Evolutionary conservation across 371 early-diverging fungal species (phyloP), one percentile per base, ranked within the genome.

Genomic region (Mucor irregularis): DNA sequence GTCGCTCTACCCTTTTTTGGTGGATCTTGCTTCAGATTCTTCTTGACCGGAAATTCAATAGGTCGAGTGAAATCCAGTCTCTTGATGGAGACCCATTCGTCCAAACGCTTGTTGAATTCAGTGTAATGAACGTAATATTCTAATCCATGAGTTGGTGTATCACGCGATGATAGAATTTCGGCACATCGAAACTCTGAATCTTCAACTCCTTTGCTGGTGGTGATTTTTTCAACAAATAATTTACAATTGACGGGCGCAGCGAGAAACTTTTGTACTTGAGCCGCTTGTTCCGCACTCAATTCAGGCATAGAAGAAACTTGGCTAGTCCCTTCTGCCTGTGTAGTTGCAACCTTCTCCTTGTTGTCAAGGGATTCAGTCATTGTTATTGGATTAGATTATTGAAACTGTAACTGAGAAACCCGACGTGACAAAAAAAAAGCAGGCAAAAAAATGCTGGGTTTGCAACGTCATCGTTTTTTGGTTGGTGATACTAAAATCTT

Each of bases 81-180:
- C 0, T 78, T 67, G 11, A 84, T 83, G 0, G 83, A 47, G 0
- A 99, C 92, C 99, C 99, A 99, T 69, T 97, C 97, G 76, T 99
- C 99, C 49, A 99, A 78, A 43, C 99, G 92, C 69, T 98, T 99
- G 82, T 99, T 99, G 76, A 94, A 98, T 45, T 95, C 94, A 4
- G 92, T 86, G 69, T 98, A 99, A 69, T 99, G 99, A 2, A 99
- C 94, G 74, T 99, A 99, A 70, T 90, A 98, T 72, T 94, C 90
- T 10, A 78, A 62, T 4, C 77, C 69, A 35, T 76, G 69, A 3
- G 64, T 67, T 13, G 67, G 53, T 10, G 78, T 61, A 7, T 71
- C 66, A 17, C 96, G 90, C 45, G 94, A 91, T 5, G 92, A 92
- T 11, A 99, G 78, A 13, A 99, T 84, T 62, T 99, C 99, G n/a